A percentile compares a stretch with the other conserved stretches of the same genome.
These are phyloP conservation scores for Striga hermonthica DNA, from an alignment of 305 asterid genomes.

Conservation along the genomic window DNA sequence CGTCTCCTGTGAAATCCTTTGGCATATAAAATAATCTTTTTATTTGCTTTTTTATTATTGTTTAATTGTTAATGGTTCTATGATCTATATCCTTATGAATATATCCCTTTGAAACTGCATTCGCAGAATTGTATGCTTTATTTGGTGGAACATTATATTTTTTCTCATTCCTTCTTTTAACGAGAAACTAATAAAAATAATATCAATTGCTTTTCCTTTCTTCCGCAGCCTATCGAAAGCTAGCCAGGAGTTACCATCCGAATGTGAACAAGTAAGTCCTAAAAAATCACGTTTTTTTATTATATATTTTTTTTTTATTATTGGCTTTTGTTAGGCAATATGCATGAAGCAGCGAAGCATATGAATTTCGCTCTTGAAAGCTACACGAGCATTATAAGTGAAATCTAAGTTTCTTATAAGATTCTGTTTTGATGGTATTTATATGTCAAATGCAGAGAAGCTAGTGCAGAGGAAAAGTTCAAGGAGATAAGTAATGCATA, in stretches of 20 bases:
- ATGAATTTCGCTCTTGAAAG: too few relatives aligned
- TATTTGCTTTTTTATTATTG: background rate
- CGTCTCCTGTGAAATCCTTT: background rate
- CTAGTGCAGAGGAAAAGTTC: slow-evolving; percentile 89
- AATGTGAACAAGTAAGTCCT: slow-evolving; percentile 89
- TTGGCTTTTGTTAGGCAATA: too few relatives aligned
- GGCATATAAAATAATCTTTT: background rate
- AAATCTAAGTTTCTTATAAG: background rate
- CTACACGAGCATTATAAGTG: too few relatives aligned
- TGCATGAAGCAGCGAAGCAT: too few relatives aligned
- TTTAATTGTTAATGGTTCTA: background rate
- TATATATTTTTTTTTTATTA: too few relatives aligned
- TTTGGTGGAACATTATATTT: too few relatives aligned
- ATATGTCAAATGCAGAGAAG: slow-evolving; percentile 51
- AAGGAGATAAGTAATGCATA: slow-evolving; percentile 97
- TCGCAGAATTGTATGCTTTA: background rate
- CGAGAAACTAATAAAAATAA: too few relatives aligned
- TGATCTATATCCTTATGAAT: background rate
- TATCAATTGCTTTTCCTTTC: slow-evolving; percentile 21
- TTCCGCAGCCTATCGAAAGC: slow-evolving; percentile 88
- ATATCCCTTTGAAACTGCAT: background rate
- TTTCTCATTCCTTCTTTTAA: too few relatives aligned
- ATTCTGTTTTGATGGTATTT: slow-evolving; percentile 6
- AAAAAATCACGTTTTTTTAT: background rate
- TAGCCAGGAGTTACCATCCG: slow-evolving; percentile 93